A percentile compares a stretch with the other conserved stretches of the same genome.
Evolutionary conservation across 2,329 filamentous ascomycete genomes (phyloP).

Genomic region (Xylariaceae sp.): DNA sequence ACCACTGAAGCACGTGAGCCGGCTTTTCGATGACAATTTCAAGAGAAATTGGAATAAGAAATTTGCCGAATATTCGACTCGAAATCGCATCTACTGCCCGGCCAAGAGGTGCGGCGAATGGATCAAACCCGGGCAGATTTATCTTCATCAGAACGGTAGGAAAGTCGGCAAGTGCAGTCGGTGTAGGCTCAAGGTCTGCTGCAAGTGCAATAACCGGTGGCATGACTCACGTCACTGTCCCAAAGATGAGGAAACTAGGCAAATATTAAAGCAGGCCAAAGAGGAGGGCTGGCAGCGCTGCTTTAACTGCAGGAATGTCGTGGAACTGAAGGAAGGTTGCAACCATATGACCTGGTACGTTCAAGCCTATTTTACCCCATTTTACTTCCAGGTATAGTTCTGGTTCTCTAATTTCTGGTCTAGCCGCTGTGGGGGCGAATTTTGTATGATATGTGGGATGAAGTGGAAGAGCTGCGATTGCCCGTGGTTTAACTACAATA

Average conservation of each 20-base stretch:
- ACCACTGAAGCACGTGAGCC: slow-evolving; percentile 69
- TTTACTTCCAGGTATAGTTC: background rate
- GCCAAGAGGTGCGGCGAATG: slow-evolving; percentile 68
- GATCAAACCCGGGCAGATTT: slow-evolving; percentile 71
- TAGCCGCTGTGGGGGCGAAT: slow-evolving; percentile 72
- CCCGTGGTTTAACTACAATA: slow-evolving; percentile 69
- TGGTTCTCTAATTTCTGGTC: slow-evolving; percentile 18
- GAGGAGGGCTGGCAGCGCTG: slow-evolving; percentile 72
- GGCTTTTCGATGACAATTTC: slow-evolving; percentile 68
- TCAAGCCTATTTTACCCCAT: slow-evolving; percentile 1
- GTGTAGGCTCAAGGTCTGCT: slow-evolving; percentile 73
- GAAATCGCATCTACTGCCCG: slow-evolving; percentile 75
- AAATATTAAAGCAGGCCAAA: slow-evolving; percentile 60
- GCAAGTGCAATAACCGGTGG: slow-evolving; percentile 67
- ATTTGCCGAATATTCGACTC: slow-evolving; percentile 70
- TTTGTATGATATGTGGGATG: slow-evolving; percentile 79
- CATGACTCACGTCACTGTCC: slow-evolving; percentile 42
- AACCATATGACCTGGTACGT: slow-evolving; percentile 84
- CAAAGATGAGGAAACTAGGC: slow-evolving; percentile 11
- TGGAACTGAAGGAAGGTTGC: slow-evolving; percentile 77
- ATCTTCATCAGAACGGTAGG: slow-evolving; percentile 48
- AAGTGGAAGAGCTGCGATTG: slow-evolving; percentile 85
- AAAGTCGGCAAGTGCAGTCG: slow-evolving; percentile 65
- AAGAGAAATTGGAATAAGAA: slow-evolving; percentile 79
- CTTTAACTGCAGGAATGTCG: slow-evolving; percentile 66